Percentiles rank a stretch among this genome's conserved stretches.
These are phyloP conservation scores for Cicer cuneatum DNA, from an alignment of 306 rosid genomes.

Conservation along the genomic window DNA sequence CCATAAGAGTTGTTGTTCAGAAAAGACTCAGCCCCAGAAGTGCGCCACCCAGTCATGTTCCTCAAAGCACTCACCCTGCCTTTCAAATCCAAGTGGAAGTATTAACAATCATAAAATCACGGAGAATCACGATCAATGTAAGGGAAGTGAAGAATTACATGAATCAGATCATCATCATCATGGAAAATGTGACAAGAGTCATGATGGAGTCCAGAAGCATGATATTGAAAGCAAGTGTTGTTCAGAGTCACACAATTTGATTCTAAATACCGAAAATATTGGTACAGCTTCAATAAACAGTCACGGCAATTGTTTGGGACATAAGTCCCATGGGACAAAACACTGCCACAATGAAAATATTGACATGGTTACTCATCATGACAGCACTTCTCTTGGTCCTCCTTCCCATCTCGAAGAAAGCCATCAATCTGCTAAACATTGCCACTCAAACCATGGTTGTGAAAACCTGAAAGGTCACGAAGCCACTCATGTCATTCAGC, in stretches of 20 bases:
- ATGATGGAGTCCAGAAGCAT: constrained; percentile 47
- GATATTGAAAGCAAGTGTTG: constrained; percentile 39
- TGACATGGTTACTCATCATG: constrained; percentile 39
- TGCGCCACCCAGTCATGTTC: constrained; percentile 46
- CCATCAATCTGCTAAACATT: constrained; percentile 27
- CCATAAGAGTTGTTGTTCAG: constrained; percentile 56
- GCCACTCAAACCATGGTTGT: constrained; percentile 48
- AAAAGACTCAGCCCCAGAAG: constrained; percentile 51
- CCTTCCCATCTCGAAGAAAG: constrained; percentile 32
- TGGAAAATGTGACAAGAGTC: constrained; percentile 39
- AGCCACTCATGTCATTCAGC: constrained; percentile 39
- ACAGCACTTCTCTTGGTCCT: constrained; percentile 10
- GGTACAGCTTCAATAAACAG: constrained; percentile 2
- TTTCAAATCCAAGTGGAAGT: constrained; percentile 44
- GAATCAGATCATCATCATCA: constrained; percentile 55
- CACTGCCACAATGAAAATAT: constrained; percentile 41
- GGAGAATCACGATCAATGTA: constrained; percentile 43
- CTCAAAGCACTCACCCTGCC: constrained; percentile 50
- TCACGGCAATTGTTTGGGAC: constrained; percentile 44
- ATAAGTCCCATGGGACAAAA: constrained; percentile 38
- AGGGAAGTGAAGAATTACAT: constrained; percentile 40
- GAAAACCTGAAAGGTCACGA: constrained; percentile 39
- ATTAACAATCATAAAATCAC: constrained; percentile 31
- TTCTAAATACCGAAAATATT: constrained; percentile 33
- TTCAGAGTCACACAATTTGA: constrained; percentile 38